These are phyloP conservation scores for Avicennia marina DNA, from an alignment of 257 asterid genomes.

Conservation along the genomic window DNA sequence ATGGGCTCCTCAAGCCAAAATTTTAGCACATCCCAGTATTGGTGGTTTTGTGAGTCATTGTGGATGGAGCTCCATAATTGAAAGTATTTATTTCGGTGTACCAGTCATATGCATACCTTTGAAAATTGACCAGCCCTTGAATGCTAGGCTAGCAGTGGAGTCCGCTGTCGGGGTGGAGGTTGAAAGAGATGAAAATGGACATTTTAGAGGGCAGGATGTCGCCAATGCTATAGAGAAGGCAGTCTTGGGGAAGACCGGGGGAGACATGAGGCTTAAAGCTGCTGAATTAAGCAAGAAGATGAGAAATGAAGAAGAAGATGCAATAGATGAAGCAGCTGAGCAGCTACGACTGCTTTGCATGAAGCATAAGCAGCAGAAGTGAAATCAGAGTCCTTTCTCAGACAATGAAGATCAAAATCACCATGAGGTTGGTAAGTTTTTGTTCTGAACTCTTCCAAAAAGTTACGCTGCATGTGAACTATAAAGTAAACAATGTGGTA, in stretches of 20 bases:
- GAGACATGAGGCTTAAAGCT: slow-evolving; percentile 26
- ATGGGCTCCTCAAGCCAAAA: slow-evolving; percentile 43
- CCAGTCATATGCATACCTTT: slow-evolving; percentile 30
- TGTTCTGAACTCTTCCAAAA: not conserved
- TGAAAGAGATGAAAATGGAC: slow-evolving; percentile 18
- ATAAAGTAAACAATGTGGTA: not conserved
- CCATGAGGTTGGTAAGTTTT: not conserved
- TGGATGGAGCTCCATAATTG: slow-evolving; percentile 38
- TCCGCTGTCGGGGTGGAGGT: slow-evolving; percentile 39
- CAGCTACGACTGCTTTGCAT: slow-evolving; percentile 24
- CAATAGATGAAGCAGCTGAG: slow-evolving; percentile 16
- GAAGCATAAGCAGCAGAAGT: slow-evolving; percentile 14
- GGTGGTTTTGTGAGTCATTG: slow-evolving; percentile 47
- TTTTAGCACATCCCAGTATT: slow-evolving; percentile 25
- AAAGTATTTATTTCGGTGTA: slow-evolving; percentile 32
- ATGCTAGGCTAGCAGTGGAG: slow-evolving; percentile 27
- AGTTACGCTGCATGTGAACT: no score
- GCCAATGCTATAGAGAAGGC: slow-evolving; percentile 22
- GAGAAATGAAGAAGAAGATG: slow-evolving; percentile 29
- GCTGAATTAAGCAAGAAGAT: slow-evolving; percentile 24
- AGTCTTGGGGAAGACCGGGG: slow-evolving; percentile 16
- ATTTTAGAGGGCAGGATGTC: slow-evolving; percentile 19
- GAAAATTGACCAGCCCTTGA: slow-evolving; percentile 28
- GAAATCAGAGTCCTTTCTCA: not conserved
- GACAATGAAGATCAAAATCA: not conserved